phyloP scores from a whole-genome alignment of 129 eudicot species.

The Centaurea solstitialis region DNA sequence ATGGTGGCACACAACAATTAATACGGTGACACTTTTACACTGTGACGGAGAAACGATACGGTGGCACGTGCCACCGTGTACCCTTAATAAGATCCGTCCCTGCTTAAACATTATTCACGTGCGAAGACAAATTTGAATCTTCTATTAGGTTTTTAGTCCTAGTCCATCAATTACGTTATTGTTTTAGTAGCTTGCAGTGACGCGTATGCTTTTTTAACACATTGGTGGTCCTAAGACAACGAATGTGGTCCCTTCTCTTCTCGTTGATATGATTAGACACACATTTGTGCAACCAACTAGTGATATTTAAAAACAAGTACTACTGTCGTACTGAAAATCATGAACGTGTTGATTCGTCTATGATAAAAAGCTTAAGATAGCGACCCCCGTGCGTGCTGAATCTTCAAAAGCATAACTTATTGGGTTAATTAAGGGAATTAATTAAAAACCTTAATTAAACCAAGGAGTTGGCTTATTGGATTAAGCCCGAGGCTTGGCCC shows the following conservation, averaged over 20 bases:
- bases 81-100: too few relatives aligned
- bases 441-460: background rate
- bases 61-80: too few relatives aligned
- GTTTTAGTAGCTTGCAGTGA: background rate
- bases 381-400: constrained; percentile 16
- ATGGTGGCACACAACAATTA: too few relatives aligned
- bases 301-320: constrained; percentile 22
- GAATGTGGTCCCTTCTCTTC: background rate
- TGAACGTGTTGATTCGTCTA: constrained; percentile 5
- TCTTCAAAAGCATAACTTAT: background rate
- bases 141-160: background rate
- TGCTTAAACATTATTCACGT: too few relatives aligned
- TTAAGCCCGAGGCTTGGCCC: too few relatives aligned
- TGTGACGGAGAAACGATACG: too few relatives aligned
- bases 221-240: background rate
- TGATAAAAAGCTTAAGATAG: constrained; percentile 15
- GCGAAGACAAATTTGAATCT: background rate
- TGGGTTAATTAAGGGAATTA: too few relatives aligned
- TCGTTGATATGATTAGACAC: constrained; percentile 27
- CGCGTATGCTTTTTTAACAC: background rate
- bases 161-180: background rate
- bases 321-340: constrained; percentile 21
- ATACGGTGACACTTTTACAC: too few relatives aligned
- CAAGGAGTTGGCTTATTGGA: too few relatives aligned
- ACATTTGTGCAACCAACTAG: constrained; percentile 21